Evolutionary conservation across 345 rosid genomes (phyloP).

Genomic region (Acer saccharum): DNA sequence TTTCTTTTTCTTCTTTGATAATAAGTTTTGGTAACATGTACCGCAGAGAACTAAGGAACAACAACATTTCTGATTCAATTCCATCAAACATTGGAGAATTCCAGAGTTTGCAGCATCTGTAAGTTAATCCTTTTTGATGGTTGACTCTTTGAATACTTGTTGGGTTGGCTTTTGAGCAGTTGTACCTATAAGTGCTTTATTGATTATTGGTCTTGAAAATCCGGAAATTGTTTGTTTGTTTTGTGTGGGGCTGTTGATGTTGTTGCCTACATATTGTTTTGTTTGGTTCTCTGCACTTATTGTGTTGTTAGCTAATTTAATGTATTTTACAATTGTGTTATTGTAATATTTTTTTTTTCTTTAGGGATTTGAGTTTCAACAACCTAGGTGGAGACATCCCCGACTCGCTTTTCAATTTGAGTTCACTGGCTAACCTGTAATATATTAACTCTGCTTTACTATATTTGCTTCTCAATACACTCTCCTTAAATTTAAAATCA

Average conservation of each 20-base stretch:
- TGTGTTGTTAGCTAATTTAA: background rate
- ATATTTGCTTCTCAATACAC: background rate
- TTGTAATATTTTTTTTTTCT: slow-evolving; percentile 9
- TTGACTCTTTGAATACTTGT: background rate
- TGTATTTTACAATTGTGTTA: too few relatives aligned
- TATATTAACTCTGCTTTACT: slow-evolving; percentile 14
- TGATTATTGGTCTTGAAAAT: background rate
- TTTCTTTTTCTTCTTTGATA: background rate
- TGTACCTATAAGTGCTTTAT: too few relatives aligned
- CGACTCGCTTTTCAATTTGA: slow-evolving; percentile 40
- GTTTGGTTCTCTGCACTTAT: background rate
- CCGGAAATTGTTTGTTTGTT: background rate
- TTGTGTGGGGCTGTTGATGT: background rate
- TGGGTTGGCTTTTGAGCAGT: background rate
- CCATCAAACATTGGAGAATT: slow-evolving; percentile 59
- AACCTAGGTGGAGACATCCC: slow-evolving; percentile 45
- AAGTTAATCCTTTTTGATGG: slow-evolving; percentile 27
- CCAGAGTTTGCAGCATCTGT: slow-evolving; percentile 53
- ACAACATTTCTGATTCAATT: slow-evolving; percentile 51
- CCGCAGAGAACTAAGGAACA: slow-evolving; percentile 56
- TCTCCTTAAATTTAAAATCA: background rate
- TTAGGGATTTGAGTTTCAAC: slow-evolving; percentile 69
- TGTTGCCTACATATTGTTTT: background rate
- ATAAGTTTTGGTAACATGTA: background rate
- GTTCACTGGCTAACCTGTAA: slow-evolving; percentile 56